Evolutionary conservation across 1,284 basidiomycete species (phyloP).

Genomic region (Cutaneotrichosporon arboriforme): DNA sequence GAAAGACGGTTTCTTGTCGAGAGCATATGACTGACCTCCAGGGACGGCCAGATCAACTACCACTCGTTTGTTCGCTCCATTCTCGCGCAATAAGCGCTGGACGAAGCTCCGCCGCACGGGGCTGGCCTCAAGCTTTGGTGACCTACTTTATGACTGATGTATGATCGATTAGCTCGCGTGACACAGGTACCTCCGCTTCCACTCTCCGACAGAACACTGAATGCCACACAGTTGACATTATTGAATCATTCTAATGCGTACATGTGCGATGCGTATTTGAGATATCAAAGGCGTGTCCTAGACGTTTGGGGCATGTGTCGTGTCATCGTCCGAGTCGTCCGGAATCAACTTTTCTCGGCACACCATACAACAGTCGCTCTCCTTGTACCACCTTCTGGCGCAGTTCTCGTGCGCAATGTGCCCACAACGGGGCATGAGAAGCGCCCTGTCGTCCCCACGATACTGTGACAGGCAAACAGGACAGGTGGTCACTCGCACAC

Average conservation of each 20-base stretch:
- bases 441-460: constrained; percentile 57
- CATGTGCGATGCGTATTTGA: no score
- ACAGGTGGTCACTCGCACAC: constrained; percentile 68
- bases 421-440: constrained; percentile 60
- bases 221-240: no score
- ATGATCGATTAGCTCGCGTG: background rate
- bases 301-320: background rate
- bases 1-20: background rate
- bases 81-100: constrained; percentile 61
- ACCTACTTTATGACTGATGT: constrained; percentile 8
- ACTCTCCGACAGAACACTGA: no score
- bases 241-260: background rate
- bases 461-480: constrained; percentile 74
- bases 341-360: constrained; percentile 31
- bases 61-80: constrained; percentile 92
- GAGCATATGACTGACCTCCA: constrained; percentile 39
- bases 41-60: constrained; percentile 96
- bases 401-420: constrained; percentile 53
- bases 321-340: background rate
- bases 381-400: constrained; percentile 42
- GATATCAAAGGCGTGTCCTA: no score
- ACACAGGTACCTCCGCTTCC: no score
- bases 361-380: constrained; percentile 44
- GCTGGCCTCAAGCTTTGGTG: background rate
- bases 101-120: background rate